Evolutionary conservation across 208 protist genomes (phyloP), one percentile per base, ranked within the genome.

Genomic region (Trypanosoma melophagium): DNA sequence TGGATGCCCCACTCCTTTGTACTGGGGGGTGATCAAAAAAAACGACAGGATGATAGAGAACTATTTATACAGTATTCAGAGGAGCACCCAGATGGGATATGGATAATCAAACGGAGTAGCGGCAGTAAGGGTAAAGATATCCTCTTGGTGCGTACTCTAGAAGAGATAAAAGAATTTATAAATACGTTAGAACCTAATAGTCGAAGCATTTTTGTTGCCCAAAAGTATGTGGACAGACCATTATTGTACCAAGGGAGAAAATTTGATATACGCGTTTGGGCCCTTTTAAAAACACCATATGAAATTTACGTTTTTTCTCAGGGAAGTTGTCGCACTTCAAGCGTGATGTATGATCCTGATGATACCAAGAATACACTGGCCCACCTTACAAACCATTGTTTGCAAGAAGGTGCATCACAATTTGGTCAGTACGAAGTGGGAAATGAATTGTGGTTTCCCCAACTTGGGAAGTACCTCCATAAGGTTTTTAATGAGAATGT

Each of bases 361-460:
- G 66, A 90, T 53, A 74, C 85, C 40, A 44, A 56, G 41, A 79
- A 95, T 63, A 51, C 54, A 12, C 47, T 77, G 13, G 71, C 75
- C 0, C 93, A 97, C 76, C 66, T 97, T 17, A 97, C 93, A 10
- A 97, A 97, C 65, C 93, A 97, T 74, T 96, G 90, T 62, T 71
- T 97, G 22, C 90, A 95, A 58, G 74, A 79, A n/a, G 52, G 52
- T 21, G 61, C 75, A 0, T 75, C 50, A 12, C 50, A 81, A 42
- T 97, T 88, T 69, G 86, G 89, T 7, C 62, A 69, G 54, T 85
- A 87, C 53, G 92, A 96, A 66, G 76, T 68, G n/a, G 86, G 85
- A 12, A 97, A 97, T 62, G 90, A 97, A 74, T 75, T 97, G 71
- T 95, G 84, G 82, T 86, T 94, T 52, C 57, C 82, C n/a, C 58